Evolutionary conservation across 1,284 basidiomycete genomes (phyloP), one percentile per base, ranked within the genome.

Genomic region (Phylloporus gajari): DNA sequence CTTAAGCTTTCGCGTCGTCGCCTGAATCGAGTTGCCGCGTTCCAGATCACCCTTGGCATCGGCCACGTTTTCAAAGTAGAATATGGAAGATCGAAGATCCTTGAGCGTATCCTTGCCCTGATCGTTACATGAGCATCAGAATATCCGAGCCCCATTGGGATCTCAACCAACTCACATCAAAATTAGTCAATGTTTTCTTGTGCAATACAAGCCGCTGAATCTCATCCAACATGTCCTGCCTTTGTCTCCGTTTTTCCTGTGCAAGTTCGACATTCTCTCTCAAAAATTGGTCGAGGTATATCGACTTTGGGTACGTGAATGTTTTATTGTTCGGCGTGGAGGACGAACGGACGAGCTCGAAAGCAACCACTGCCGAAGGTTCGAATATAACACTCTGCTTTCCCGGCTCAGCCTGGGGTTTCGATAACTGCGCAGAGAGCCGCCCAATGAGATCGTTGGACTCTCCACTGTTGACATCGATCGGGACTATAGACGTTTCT

Each of bases 211-310:
- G 78, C 60, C 83, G 82, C 65, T 86, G 83, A 23, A 90, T 85
- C 70, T 90, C 85, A n/a, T 82, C 83, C 12, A 83, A 74, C 68
- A 91, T 85, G 42, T 86, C 83, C n/a, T 82, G 81, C 76, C 89
- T 86, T 70, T 84, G 74, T 58, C 67, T 76, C 64, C 88, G 80
- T 76, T 89, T 90, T 69, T 84, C 79, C 44, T 87, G 85, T 9
- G 89, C 87, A 44, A 91, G 73, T 23, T 85, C 84, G 5, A 88
- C 75, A 68, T 93, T 93, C 67, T 87, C 85, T 67, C 85, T 84
- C 73, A 94, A 76, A 76, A 94, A 95, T 71, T 90, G 89, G 78
- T 95, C 94, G 67, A 95, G 83, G 77, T 89, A 94, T 59, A 95
- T 84, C 46, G 84, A 83, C 74, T 87, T 88, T 5, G 93, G 93